Evolutionary conservation across 2,329 filamentous ascomycete species (phyloP).

Genomic region (Ceratocystis eucalypticola): DNA sequence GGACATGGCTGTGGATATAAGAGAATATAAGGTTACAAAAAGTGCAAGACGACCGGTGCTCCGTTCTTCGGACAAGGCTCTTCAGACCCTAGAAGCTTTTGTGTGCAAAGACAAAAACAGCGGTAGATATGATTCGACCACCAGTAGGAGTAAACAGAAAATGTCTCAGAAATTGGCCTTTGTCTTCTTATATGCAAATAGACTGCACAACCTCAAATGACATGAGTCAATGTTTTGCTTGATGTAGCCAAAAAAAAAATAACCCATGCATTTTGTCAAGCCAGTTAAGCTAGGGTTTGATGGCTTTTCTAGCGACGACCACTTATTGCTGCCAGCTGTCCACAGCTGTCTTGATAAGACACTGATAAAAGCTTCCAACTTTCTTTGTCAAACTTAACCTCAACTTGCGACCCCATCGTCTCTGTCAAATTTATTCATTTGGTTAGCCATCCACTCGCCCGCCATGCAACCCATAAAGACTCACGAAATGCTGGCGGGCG

Average conservation of each 20-base stretch:
- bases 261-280: background rate
- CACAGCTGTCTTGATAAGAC: background rate
- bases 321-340: background rate
- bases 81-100: no score
- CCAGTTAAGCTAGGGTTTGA: background rate
- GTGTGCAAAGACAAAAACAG: background rate
- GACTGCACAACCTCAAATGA: background rate
- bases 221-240: conserved; percentile 8
- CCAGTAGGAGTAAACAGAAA: background rate
- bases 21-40: background rate
- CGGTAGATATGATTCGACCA: background rate
- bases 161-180: background rate
- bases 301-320: background rate
- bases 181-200: background rate
- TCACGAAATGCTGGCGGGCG: conserved; percentile 16
- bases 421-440: no score
- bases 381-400: conserved; percentile 1
- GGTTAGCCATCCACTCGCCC: background rate
- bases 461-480: conserved; percentile 11
- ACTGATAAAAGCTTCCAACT: background rate
- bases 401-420: background rate
- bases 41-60: conserved; percentile 7
- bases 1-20: conserved; percentile 36
- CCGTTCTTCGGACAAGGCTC: conserved; percentile 14
- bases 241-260: background rate